A percentile compares a stretch with the other conserved stretches of the same genome.
Evolutionary conservation across 139 green algal genomes (phyloP).

Genomic region (Haematococcus lacustris): DNA sequence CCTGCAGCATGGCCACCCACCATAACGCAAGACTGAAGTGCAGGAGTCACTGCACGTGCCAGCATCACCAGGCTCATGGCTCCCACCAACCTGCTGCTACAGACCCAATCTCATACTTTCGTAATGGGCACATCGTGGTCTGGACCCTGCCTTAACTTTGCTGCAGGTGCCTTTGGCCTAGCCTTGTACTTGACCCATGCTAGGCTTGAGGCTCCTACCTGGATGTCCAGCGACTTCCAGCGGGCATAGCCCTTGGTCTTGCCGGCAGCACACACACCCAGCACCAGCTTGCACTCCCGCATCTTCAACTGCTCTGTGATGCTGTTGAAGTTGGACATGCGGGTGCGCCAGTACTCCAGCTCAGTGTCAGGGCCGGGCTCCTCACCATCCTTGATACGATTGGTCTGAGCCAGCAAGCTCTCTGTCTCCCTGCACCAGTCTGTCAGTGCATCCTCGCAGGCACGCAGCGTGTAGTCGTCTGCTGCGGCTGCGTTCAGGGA

Average conservation of each 20-base stretch:
- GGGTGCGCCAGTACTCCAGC: constrained; percentile 78
- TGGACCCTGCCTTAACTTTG: background rate
- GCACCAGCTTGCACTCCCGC: constrained; percentile 63
- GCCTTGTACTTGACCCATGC: background rate
- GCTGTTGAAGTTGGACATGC: constrained; percentile 74
- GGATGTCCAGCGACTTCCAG: constrained; percentile 79
- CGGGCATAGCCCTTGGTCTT: constrained; percentile 47
- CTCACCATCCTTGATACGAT: constrained; percentile 44
- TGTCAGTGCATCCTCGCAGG: constrained; percentile 49
- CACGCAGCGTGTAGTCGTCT: constrained; percentile 25
- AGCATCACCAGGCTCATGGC: background rate
- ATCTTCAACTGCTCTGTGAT: constrained; percentile 80
- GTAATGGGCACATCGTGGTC: background rate
- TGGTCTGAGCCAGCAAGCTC: constrained; percentile 42
- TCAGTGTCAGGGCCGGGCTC: constrained; percentile 77
- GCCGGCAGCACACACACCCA: constrained; percentile 56
- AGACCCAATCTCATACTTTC: too few relatives aligned
- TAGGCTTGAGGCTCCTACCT: constrained; percentile 25
- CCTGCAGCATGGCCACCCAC: constrained; percentile 13
- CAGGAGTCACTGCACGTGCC: background rate
- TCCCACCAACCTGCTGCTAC: background rate
- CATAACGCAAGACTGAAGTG: background rate
- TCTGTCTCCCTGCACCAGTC: constrained; percentile 64
- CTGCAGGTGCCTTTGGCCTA: background rate
- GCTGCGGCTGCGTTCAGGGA: constrained; percentile 46